Percentiles rank a stretch among this genome's conserved stretches.
These are phyloP conservation scores for Allantophomopsis lycopodina DNA, from an alignment of 2,329 filamentous ascomycete species.

Conservation along the genomic window DNA sequence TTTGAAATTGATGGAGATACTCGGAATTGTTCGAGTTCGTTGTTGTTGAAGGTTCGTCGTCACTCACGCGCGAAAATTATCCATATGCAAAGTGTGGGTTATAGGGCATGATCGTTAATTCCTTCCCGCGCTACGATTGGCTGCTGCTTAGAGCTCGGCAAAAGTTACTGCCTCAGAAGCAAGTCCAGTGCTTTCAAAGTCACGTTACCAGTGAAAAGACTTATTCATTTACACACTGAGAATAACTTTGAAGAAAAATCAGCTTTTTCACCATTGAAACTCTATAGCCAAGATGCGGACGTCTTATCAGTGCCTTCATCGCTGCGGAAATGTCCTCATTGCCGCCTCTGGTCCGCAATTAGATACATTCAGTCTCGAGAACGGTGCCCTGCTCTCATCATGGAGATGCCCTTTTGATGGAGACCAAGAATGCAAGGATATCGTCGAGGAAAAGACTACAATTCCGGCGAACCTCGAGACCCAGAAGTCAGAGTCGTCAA, in stretches of 20 bases:
- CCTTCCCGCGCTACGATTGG: background rate
- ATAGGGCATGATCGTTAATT: constrained; percentile 1
- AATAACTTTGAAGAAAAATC: too few species aligned
- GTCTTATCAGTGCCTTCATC: constrained; percentile 52
- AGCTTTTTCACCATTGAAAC: too few species aligned
- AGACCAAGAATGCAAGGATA: background rate
- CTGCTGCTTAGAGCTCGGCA: background rate
- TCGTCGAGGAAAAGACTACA: too few species aligned
- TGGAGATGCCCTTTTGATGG: constrained; percentile 14
- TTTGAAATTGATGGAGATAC: constrained; percentile 8
- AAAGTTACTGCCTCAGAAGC: background rate
- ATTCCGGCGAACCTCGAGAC: background rate
- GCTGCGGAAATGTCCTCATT: constrained; percentile 45
- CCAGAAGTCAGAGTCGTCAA: constrained; percentile 2
- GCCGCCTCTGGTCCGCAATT: constrained; percentile 63
- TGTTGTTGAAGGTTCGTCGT: background rate
- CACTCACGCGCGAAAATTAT: background rate
- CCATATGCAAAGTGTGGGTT: constrained; percentile 1
- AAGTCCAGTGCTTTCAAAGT: background rate
- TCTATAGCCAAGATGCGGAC: constrained; percentile 22
- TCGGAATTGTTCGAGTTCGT: constrained; percentile 3
- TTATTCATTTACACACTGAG: too few species aligned
- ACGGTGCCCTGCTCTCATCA: constrained; percentile 39
- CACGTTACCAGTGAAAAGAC: background rate
- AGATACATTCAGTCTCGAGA: constrained; percentile 47